Base-by-base conservation (phyloP, 2,329 filamentous ascomycete species). In the Arthrobotrys musiformis region DNA sequence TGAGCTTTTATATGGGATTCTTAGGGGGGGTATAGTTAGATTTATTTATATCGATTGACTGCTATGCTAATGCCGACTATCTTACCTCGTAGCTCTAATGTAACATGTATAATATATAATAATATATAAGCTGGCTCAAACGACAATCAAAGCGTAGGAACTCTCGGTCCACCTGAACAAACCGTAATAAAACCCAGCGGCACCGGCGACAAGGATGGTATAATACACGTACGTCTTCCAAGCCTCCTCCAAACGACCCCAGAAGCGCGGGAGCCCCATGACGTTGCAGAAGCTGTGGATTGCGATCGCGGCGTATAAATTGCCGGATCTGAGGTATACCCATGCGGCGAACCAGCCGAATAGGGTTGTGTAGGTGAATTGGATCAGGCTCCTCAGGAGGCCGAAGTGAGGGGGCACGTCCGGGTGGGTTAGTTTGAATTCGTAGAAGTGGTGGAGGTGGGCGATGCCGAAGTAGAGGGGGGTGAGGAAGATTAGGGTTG, bases 291-390 rank as follows among this genome's bases (percentile, higher is more conserved):
- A 95, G 8, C 89, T 88, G 82, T 99, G 95, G 4, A 92, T 90
- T 19, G 90, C 82, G 64, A 94, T 90, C 33, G 91, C 91, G 11
- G 92, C 90, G 44, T 90, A 86, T 42, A 98, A 84, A 56, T 91
- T 96, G 2, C 93, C 93, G 0, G 93, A 96, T 37, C 94, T 90
- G 19, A 99, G 82, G 81, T 92, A 97, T 19, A 97, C 81, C 81
- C 98, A 99, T 0, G 93, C 93, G 3, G 92, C 94, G 84, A 95
- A 97, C 84, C 93, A 93, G 78, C 95, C 95, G 81, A 99, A 99
- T 4, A 98, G 84, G 5, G 93, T 94, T 0, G 95, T 99, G 84
- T 97, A 99, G 2, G 88, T 86, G 81, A 99, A 91, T 82, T 98
- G 95, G 79, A 98, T 87, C 9, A 93, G 79, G 1, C 93, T 93